Conservation (phyloP, 768 basidiomycete species). For the Psilocybe subaeruginosa region DNA sequence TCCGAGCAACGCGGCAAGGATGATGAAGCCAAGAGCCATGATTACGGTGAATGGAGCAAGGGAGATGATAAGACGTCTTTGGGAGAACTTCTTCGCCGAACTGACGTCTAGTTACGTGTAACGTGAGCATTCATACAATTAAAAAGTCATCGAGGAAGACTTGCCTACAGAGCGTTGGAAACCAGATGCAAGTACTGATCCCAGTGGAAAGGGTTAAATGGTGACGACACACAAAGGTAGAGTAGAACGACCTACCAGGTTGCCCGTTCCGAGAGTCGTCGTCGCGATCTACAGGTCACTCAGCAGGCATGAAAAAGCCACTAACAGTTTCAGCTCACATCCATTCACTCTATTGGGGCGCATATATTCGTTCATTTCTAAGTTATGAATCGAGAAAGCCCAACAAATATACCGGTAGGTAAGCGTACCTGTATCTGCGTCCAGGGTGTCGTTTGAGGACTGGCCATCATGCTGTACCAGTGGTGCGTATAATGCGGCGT, state of each 20-base stretch:
- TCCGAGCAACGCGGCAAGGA: conserved; percentile 16
- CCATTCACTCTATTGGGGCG: not conserved
- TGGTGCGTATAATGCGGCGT: conserved; percentile 11
- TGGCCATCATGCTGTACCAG: conserved; percentile 11
- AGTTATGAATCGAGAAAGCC: no score
- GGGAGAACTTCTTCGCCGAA: conserved; percentile 11
- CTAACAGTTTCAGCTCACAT: not conserved
- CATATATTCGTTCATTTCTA: conserved; percentile 2
- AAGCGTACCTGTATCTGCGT: conserved; percentile 5
- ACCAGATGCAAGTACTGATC: not conserved
- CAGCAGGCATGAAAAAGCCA: not conserved
- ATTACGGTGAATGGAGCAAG: conserved; percentile 25
- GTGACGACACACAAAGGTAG: not conserved
- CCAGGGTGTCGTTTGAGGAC: conserved; percentile 2
- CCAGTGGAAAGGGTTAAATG: not conserved
- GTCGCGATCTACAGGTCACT: not conserved
- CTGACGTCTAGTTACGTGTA: not conserved
- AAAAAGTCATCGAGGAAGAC: not conserved
- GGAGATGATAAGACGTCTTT: conserved; percentile 20
- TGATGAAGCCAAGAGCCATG: conserved; percentile 19
- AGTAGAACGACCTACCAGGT: not conserved
- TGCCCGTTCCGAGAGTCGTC: not conserved
- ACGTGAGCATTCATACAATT: not conserved
- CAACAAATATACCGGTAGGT: no score
- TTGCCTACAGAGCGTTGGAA: not conserved